phyloP scores from a whole-genome alignment of 2,329 filamentous ascomycete species.

The Colletotrichum tabaci region DNA sequence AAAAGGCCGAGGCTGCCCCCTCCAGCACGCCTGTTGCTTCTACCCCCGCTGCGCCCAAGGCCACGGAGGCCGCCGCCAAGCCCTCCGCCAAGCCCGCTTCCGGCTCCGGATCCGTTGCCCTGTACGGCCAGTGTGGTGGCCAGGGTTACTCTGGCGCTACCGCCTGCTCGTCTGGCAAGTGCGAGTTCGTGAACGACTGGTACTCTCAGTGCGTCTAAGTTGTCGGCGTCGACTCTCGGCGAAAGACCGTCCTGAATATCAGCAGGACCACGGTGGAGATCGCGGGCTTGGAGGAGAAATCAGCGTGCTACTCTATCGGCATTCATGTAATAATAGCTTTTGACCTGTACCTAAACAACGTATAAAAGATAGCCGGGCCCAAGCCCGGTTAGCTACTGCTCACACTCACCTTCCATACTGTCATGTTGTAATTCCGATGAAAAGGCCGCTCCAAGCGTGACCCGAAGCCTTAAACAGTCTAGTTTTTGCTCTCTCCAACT shows the following conservation, averaged over 20 bases:
- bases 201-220: constrained; percentile 43
- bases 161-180: constrained; percentile 43
- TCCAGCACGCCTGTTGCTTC: constrained; percentile 8
- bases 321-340: background rate
- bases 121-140: constrained; percentile 55
- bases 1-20: background rate
- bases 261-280: background rate
- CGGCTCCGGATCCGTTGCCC: constrained; percentile 45
- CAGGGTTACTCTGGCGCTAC: constrained; percentile 43
- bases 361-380: background rate
- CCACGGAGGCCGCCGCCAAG: background rate
- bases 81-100: constrained; percentile 19
- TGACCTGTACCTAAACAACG: too few relatives aligned
- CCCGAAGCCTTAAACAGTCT: too few relatives aligned
- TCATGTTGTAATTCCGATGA: too few relatives aligned
- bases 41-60: constrained; percentile 12
- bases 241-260: background rate
- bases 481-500: too few relatives aligned
- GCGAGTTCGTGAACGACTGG: constrained; percentile 43
- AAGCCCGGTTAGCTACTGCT: background rate
- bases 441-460: too few relatives aligned
- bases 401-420: too few relatives aligned
- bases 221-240: background rate
- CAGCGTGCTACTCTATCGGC: background rate
- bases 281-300: too few relatives aligned